Percentiles rank a stretch among this genome's conserved stretches.
phyloP scores from a whole-genome alignment of 225 moss, liverwort and hornwort genomes.

The Physcomitrium patens region DNA sequence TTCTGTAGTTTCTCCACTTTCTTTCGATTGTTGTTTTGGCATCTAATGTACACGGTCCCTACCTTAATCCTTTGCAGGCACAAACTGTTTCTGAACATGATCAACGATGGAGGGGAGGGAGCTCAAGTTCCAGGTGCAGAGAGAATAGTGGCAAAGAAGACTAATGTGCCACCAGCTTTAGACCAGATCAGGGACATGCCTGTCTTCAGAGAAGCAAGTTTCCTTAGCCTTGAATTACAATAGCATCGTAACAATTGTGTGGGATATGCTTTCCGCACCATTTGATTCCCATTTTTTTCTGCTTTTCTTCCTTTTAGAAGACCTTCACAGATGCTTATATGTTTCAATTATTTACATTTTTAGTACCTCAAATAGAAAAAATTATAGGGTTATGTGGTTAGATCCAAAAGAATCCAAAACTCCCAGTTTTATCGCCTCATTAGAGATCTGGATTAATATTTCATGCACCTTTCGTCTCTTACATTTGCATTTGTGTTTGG shows the following conservation, averaged over 20 bases:
- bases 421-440: no score
- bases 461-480: no score
- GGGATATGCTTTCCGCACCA: not conserved
- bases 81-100: constrained; percentile 72
- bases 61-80: constrained; percentile 50
- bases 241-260: not conserved
- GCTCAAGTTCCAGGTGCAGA: constrained; percentile 24
- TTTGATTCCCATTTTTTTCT: constrained; percentile 3
- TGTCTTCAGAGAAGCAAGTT: constrained; percentile 58
- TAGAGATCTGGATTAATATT: no score
- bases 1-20: no score
- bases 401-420: no score
- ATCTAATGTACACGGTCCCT: not conserved
- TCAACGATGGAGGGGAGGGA: constrained; percentile 33
- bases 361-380: no score
- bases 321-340: no score
- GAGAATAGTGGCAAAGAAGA: constrained; percentile 10
- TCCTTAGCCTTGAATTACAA: constrained; percentile 60
- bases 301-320: no score
- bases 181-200: constrained; percentile 58
- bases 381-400: no score
- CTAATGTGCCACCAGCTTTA: constrained; percentile 33
- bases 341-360: no score
- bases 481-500: no score
- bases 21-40: no score